Percentiles rank a stretch among this genome's conserved stretches.
phyloP scores from a whole-genome alignment of 495 filamentous ascomycete genomes.

The Neurospora terricola region DNA sequence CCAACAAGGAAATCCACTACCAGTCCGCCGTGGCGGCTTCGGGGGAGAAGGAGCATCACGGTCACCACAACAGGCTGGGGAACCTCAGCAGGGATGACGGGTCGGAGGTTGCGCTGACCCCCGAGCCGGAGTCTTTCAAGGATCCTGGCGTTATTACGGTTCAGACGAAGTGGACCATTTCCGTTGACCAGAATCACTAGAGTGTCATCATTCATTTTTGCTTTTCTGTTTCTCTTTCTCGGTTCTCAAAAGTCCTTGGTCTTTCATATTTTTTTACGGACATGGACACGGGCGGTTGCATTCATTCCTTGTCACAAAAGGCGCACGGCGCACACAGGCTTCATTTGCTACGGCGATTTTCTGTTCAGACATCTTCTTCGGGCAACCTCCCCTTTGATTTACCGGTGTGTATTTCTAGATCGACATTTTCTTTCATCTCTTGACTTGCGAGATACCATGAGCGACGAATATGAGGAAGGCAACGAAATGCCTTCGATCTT shows the following conservation, averaged over 20 bases:
- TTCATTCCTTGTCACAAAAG: background rate
- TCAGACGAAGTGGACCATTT: constrained; percentile 15
- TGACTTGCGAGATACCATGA: background rate
- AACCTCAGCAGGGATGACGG: constrained; percentile 6
- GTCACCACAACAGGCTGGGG: background rate
- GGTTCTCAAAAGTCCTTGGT: background rate
- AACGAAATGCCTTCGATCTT: background rate
- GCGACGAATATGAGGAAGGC: background rate
- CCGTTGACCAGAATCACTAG: background rate
- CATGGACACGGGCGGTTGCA: background rate
- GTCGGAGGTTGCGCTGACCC: constrained; percentile 7
- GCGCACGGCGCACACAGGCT: background rate
- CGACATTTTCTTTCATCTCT: background rate
- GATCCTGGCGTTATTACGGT: constrained; percentile 7
- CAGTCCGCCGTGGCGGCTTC: constrained; percentile 3
- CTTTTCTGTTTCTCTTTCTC: background rate
- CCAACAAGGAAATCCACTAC: constrained; percentile 6
- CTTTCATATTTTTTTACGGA: background rate
- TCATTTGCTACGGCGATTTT: background rate
- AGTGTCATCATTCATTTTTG: background rate
- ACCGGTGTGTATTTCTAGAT: background rate
- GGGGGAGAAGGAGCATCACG: background rate
- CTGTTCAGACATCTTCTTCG: background rate
- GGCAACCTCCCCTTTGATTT: background rate
- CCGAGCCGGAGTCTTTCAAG: background rate